Evolutionary conservation across 1,139 yeast genomes (phyloP).

Genomic region (Candida sp.): DNA sequence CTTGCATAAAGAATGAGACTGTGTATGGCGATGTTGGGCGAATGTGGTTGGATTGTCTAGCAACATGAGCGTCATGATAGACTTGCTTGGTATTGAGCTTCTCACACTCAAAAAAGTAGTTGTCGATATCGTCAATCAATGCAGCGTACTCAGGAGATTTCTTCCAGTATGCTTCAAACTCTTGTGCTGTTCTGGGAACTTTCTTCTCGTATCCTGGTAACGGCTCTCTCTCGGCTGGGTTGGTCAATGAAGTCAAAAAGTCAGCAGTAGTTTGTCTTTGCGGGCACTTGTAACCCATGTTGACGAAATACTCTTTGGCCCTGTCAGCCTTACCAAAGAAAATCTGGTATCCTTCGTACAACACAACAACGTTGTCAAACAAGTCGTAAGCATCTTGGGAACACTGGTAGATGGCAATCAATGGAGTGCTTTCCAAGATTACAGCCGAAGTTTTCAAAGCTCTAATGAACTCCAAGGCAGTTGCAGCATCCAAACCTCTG

Average conservation of each 20-base stretch:
- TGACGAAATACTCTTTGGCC: slow-evolving; percentile 57
- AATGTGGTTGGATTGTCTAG: slow-evolving; percentile 31
- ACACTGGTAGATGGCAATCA: slow-evolving; percentile 78
- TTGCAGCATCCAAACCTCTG: slow-evolving; percentile 64
- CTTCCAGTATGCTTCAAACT: slow-evolving; percentile 28
- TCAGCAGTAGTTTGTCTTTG: slow-evolving; percentile 85
- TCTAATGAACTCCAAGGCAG: slow-evolving; percentile 71
- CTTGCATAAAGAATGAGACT: slow-evolving; percentile 38
- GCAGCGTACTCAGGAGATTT: slow-evolving; percentile 21
- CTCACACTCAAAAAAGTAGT: slow-evolving; percentile 14
- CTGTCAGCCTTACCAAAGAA: slow-evolving; percentile 64
- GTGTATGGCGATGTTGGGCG: slow-evolving; percentile 33
- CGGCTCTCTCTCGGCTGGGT: slow-evolving; percentile 65
- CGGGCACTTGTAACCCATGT: slow-evolving; percentile 63
- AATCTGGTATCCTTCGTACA: slow-evolving; percentile 81
- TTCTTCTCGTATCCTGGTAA: slow-evolving; percentile 45
- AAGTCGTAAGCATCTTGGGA: slow-evolving; percentile 37
- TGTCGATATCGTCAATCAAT: slow-evolving; percentile 21
- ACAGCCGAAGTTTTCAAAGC: slow-evolving; percentile 70
- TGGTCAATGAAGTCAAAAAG: slow-evolving; percentile 75
- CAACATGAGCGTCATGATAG: slow-evolving; percentile 27
- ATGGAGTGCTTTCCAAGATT: slow-evolving; percentile 60
- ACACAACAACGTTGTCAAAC: slow-evolving; percentile 74
- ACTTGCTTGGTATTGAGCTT: slow-evolving; percentile 9
- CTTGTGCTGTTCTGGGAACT: slow-evolving; percentile 28